Percentiles rank a stretch among this genome's conserved stretches.
Evolutionary conservation across 495 filamentous ascomycete genomes (phyloP).

Genomic region (Penicillium goetzii): DNA sequence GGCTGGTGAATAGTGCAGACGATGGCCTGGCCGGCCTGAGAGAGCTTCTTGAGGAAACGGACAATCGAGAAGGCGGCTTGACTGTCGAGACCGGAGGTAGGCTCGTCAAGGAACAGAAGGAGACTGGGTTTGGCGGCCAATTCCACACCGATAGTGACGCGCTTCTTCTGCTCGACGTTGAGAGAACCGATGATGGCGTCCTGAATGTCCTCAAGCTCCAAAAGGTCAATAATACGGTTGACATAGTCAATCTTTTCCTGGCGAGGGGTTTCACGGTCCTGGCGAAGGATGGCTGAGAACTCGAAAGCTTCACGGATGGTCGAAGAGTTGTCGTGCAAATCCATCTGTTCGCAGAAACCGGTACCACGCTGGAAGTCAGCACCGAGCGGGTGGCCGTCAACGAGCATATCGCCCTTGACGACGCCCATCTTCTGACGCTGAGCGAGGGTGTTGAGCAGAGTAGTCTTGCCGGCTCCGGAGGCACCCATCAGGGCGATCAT

Average conservation of each 20-base stretch:
- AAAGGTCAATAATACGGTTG: conserved; percentile 61
- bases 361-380: conserved; percentile 78
- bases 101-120: conserved; percentile 82
- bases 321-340: conserved; percentile 72
- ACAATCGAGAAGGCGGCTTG: conserved; percentile 84
- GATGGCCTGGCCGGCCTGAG: conserved; percentile 73
- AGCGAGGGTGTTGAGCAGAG: conserved; percentile 72
- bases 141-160: conserved; percentile 90
- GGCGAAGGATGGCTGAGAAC: conserved; percentile 68
- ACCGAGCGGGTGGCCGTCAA: conserved; percentile 72
- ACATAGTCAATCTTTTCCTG: conserved; percentile 64
- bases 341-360: conserved; percentile 87
- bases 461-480: conserved; percentile 83
- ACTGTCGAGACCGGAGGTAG: conserved; percentile 80
- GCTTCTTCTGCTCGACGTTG: conserved; percentile 71
- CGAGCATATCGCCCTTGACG: conserved; percentile 72
- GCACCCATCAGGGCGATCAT: conserved; percentile 85
- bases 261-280: conserved; percentile 52
- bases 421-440: conserved; percentile 77
- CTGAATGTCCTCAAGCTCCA: conserved; percentile 59
- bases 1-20: conserved; percentile 86
- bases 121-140: conserved; percentile 83
- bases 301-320: conserved; percentile 70
- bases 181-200: conserved; percentile 58
- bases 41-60: conserved; percentile 81